Base-by-base conservation (phyloP, 1,284 basidiomycete species). In the Cutaneotrichosporon cavernicola region DNA sequence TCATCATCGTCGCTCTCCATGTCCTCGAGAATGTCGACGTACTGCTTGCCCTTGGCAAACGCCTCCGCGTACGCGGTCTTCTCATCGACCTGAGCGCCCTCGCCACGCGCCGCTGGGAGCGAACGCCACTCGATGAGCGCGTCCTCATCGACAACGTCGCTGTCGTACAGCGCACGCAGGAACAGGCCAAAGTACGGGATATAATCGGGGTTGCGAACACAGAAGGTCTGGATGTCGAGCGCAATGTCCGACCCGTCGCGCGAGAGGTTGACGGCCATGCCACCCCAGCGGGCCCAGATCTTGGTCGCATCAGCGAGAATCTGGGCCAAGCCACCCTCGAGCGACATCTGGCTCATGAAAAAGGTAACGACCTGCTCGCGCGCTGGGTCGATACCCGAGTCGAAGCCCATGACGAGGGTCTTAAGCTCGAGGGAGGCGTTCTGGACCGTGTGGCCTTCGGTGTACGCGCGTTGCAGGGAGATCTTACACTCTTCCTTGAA, bases 91-190 rank as follows among this genome's bases (percentile, higher is more conserved):
- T 70, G 68, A 21, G 73, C 73, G 4, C 74, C 76, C 49, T 76
- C 75, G 8, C 78, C 81, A 38, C 71, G 72, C 0, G 78, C 72
- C 32, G 71, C 67, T 7, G 68, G 66, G 13, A 77, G 66, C 31
- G 71, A 73, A 61, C 78, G 77, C 81, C 81, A 82, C 56, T 77
- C 75, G 21, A 80, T 62, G 47, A 82, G 68, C 22, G 73, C 77
- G 21, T 77, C 74, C 56, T 80, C 80, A 21, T 73, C 76, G 13
- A 80, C 70, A 7, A 80, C 62, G 57, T 82, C 81, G 11, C 72
- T 67, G 65, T 82, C 77, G 69, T 82, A 82, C 55, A 80, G 67
- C 22, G 76, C 76, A 32, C 78, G 70, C 5, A 82, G 70, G 56
- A 81, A 68, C n/a, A 78, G 69, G 8, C 76, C 76, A 64, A 79